Conservation (phyloP, 2,329 filamentous ascomycete species). For the Polychaeton citri region DNA sequence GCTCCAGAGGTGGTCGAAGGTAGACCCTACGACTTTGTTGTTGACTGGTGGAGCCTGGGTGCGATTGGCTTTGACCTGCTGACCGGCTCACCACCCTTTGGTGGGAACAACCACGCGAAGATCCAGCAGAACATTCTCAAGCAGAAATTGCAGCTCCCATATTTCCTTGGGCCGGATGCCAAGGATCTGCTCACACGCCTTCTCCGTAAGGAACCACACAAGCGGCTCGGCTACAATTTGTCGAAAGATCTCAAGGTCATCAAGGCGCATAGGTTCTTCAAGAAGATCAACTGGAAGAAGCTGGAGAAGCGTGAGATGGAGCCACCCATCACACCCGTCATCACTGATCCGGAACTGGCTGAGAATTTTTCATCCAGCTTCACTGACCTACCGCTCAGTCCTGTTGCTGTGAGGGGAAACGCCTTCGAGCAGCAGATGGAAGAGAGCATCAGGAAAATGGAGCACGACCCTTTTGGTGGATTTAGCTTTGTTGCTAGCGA, state of each 20-base stretch:
- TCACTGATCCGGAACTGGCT: slow-evolving; percentile 87
- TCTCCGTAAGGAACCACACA: slow-evolving; percentile 80
- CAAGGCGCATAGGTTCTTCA: slow-evolving; percentile 92
- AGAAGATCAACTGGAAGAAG: slow-evolving; percentile 87
- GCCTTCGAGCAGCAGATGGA: slow-evolving; percentile 10
- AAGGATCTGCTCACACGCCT: slow-evolving; percentile 88
- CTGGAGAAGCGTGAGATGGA: slow-evolving; percentile 70
- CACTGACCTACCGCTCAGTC: slow-evolving; percentile 70
- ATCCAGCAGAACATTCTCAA: slow-evolving; percentile 93
- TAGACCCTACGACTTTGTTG: slow-evolving; percentile 80
- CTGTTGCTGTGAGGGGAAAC: slow-evolving; percentile 35
- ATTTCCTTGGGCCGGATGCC: slow-evolving; percentile 80
- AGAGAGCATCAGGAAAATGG: slow-evolving; percentile 10
- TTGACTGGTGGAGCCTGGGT: slow-evolving; percentile 98
- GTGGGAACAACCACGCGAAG: slow-evolving; percentile 81
- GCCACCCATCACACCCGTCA: slow-evolving; percentile 81
- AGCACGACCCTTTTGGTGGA: slow-evolving; percentile 37
- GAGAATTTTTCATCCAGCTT: slow-evolving; percentile 97
- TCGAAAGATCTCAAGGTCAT: slow-evolving; percentile 74
- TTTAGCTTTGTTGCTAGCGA: slow-evolving; percentile 41
- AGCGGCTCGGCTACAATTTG: slow-evolving; percentile 79
- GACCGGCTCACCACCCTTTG: slow-evolving; percentile 84
- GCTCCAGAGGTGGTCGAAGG: slow-evolving; percentile 86
- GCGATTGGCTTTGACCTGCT: slow-evolving; percentile 85
- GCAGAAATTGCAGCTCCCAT: slow-evolving; percentile 78